A percentile compares a stretch with the other conserved stretches of the same genome.
phyloP scores from a whole-genome alignment of 345 rosid genomes.

The Garcia nutans region DNA sequence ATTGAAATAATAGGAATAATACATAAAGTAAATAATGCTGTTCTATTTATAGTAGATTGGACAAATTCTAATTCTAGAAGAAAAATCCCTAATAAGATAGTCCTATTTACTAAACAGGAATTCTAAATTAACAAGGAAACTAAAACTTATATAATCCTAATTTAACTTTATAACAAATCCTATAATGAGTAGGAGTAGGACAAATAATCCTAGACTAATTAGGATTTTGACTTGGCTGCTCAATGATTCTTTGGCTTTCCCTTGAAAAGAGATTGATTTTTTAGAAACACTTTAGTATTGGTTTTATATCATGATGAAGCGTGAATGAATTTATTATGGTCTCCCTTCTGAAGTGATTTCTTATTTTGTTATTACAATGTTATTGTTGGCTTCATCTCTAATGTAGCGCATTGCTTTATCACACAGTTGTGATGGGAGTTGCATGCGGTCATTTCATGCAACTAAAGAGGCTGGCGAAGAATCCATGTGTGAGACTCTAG shows the following conservation, averaged over 20 bases:
- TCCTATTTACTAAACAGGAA: too few species aligned
- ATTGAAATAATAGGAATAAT: too few species aligned
- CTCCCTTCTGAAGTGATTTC: slow-evolving; percentile 11
- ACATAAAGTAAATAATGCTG: too few species aligned
- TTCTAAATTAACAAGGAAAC: too few species aligned
- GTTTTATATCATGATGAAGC: slow-evolving; percentile 12
- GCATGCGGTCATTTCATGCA: slow-evolving; percentile 92
- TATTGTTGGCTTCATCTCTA: slow-evolving; percentile 7
- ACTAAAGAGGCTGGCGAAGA: slow-evolving; percentile 58
- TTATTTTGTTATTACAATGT: background rate
- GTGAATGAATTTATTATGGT: background rate
- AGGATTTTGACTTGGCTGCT: too few species aligned
- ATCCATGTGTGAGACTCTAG: slow-evolving; percentile 62
- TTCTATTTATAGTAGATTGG: too few species aligned
- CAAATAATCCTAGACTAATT: too few species aligned
- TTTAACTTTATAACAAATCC: too few species aligned
- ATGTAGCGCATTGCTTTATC: slow-evolving; percentile 24
- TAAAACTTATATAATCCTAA: too few species aligned
- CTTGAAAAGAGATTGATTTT: background rate
- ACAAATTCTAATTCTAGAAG: too few species aligned
- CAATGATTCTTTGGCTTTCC: background rate
- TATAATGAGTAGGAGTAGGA: too few species aligned
- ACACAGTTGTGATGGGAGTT: slow-evolving; percentile 83
- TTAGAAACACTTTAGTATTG: background rate
- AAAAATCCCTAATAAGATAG: too few species aligned